Percentiles rank a stretch among this genome's conserved stretches.
phyloP scores from a whole-genome alignment of 768 basidiomycete genomes.

The Suillus clintonianus region DNA sequence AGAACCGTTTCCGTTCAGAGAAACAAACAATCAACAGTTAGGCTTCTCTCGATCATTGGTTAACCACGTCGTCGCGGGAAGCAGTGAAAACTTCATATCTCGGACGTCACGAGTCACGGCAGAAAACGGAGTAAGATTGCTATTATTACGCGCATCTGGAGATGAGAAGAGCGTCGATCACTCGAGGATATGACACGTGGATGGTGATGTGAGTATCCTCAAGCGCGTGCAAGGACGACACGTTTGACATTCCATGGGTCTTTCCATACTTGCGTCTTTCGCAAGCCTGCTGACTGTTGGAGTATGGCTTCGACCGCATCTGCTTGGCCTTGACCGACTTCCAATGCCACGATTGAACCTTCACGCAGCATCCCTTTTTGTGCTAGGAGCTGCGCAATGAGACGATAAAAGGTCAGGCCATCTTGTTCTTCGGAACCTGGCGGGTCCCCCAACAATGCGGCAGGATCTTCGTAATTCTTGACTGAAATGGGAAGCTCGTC shows the following conservation, averaged over 20 bases:
- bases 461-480: slow-evolving; percentile 74
- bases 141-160: slow-evolving; percentile 1
- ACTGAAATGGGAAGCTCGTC: slow-evolving; percentile 67
- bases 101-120: not conserved
- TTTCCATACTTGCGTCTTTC: slow-evolving; percentile 64
- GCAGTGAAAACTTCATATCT: not conserved
- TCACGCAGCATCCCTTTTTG: slow-evolving; percentile 50
- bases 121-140: not conserved
- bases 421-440: slow-evolving; percentile 32
- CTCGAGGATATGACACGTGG: not conserved
- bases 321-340: slow-evolving; percentile 79
- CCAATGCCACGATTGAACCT: slow-evolving; percentile 67
- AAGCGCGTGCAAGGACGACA: slow-evolving; percentile 60
- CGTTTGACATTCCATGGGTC: slow-evolving; percentile 82
- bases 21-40: not conserved
- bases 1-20: not conserved
- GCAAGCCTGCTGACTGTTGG: slow-evolving; percentile 44
- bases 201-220: slow-evolving; percentile 14
- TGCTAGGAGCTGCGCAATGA: slow-evolving; percentile 64
- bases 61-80: not conserved
- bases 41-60: not conserved
- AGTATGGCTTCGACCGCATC: slow-evolving; percentile 61
- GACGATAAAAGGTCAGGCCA: slow-evolving; percentile 73
- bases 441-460: slow-evolving; percentile 78
- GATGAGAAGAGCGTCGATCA: not conserved